A percentile compares a stretch with the other conserved stretches of the same genome.
phyloP scores from a whole-genome alignment of 768 basidiomycete species.

The Strobilomyces echinocephalus region DNA sequence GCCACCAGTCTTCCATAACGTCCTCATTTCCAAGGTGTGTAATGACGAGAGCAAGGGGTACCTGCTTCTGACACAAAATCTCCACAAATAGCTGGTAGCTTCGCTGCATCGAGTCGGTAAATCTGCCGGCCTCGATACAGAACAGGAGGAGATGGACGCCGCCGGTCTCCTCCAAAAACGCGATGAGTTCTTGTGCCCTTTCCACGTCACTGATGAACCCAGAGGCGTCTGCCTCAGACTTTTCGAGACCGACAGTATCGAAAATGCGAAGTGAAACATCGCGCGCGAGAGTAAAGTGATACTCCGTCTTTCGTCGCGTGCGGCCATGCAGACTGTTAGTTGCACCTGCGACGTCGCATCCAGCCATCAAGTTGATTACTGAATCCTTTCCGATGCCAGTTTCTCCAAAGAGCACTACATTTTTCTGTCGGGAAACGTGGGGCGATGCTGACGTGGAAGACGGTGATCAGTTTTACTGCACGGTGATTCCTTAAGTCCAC shows the following conservation, averaged over 20 bases:
- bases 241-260: constrained; percentile 8
- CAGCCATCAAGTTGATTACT: not conserved
- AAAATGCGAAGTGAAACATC: not conserved
- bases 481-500: no score
- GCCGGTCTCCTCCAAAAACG: not conserved
- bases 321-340: not conserved
- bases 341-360: not conserved
- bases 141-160: constrained; percentile 16
- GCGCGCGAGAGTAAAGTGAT: not conserved
- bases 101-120: constrained; percentile 5
- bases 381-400: no score
- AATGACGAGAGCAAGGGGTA: constrained; percentile 12
- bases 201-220: not conserved
- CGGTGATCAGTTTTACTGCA: no score
- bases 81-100: not conserved
- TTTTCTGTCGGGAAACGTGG: not conserved
- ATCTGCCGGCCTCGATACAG: constrained; percentile 5
- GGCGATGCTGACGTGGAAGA: not conserved
- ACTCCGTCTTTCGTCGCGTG: not conserved
- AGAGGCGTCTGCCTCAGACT: constrained; percentile 3
- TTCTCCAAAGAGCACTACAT: no score
- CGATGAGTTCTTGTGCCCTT: constrained; percentile 5
- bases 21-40: constrained; percentile 7
- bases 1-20: constrained; percentile 14
- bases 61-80: constrained; percentile 3